Conservation (phyloP, 768 basidiomycete genomes). For the Tulasnella sp. region DNA sequence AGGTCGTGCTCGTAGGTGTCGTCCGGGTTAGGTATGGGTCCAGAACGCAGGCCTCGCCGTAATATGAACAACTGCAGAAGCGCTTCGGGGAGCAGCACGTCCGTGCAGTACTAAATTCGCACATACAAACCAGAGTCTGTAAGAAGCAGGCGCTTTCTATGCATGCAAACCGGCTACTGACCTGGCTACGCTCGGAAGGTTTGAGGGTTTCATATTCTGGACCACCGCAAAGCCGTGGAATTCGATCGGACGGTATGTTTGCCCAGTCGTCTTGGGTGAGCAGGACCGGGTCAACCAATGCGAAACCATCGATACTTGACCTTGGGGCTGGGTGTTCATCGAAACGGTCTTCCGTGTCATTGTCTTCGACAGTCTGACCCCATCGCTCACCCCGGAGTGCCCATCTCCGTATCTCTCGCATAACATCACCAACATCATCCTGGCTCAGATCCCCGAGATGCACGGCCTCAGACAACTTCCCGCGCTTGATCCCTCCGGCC, state of each 20-base stretch:
- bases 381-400: conserved; percentile 13
- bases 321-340: not conserved
- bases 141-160: no score
- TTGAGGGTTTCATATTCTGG: not conserved
- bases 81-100: conserved; percentile 8
- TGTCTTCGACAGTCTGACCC: not conserved
- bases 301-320: not conserved
- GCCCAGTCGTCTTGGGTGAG: not conserved
- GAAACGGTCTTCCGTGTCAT: not conserved
- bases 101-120: conserved; percentile 6
- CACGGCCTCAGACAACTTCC: not conserved
- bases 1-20: not conserved
- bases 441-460: not conserved
- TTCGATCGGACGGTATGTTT: not conserved
- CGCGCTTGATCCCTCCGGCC: not conserved
- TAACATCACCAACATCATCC: not conserved
- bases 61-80: conserved; percentile 2
- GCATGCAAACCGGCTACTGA: no score
- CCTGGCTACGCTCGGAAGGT: conserved; percentile 6
- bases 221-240: not conserved
- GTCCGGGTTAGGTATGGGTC: not conserved
- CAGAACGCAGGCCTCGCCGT: not conserved
- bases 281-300: not conserved
- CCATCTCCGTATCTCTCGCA: conserved; percentile 9
- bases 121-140: no score